Evolutionary conservation across 1,284 basidiomycete genomes (phyloP).

Genomic region (Apiotrichum sp.): DNA sequence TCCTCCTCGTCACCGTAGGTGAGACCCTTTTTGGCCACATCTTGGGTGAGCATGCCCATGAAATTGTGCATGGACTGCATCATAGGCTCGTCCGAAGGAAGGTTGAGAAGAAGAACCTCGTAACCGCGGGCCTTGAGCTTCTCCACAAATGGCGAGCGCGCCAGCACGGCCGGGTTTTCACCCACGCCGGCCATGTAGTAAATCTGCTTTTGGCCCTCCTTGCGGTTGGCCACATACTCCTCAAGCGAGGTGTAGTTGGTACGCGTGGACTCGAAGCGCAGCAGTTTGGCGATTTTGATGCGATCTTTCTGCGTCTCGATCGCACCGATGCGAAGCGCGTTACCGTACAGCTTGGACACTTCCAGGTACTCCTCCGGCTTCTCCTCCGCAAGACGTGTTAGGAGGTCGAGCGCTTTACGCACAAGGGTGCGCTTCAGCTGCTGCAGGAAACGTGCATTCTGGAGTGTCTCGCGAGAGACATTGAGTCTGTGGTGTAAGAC

Average conservation of each 20-base stretch:
- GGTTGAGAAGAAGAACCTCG: slow-evolving; percentile 77
- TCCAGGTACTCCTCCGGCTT: slow-evolving; percentile 65
- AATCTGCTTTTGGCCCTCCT: slow-evolving; percentile 76
- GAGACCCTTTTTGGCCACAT: slow-evolving; percentile 85
- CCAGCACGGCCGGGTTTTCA: slow-evolving; percentile 61
- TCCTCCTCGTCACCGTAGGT: slow-evolving; percentile 78
- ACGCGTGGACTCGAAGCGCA: slow-evolving; percentile 71
- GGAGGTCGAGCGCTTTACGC: slow-evolving; percentile 69
- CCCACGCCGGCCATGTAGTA: slow-evolving; percentile 62
- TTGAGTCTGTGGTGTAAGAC: slow-evolving; percentile 54
- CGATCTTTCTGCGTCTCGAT: slow-evolving; percentile 62
- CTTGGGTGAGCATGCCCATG: slow-evolving; percentile 83
- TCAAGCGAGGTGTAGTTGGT: slow-evolving; percentile 66
- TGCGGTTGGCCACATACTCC: slow-evolving; percentile 76
- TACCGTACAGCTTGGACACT: slow-evolving; percentile 64
- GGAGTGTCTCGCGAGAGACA: slow-evolving; percentile 87
- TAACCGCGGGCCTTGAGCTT: slow-evolving; percentile 88
- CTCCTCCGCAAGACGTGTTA: slow-evolving; percentile 61
- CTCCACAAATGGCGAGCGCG: slow-evolving; percentile 86
- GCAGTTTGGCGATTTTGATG: slow-evolving; percentile 65
- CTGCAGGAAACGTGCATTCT: slow-evolving; percentile 67
- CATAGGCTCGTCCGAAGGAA: slow-evolving; percentile 85
- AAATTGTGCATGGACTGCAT: slow-evolving; percentile 65
- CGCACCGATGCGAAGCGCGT: slow-evolving; percentile 77
- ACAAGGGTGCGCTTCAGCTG: slow-evolving; percentile 46